Base-by-base conservation (phyloP, 2,329 filamentous ascomycete genomes). In the Penicillium oxalicum region DNA sequence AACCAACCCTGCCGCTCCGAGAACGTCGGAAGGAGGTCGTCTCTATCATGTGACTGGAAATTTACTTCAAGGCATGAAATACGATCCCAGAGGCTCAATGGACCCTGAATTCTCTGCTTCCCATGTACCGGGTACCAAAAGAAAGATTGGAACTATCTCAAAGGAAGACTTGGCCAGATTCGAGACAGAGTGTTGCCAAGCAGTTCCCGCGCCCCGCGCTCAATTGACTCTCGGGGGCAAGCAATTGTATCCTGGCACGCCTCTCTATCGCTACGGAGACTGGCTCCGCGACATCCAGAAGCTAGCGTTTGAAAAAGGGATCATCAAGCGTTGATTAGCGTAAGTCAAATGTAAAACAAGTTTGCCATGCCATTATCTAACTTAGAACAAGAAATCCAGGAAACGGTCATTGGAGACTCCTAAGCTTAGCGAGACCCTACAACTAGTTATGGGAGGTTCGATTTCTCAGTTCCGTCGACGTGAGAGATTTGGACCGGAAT, bases 251-350 rank as follows among this genome's bases (percentile, higher is more conserved):
- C 46, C 40, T 28, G 46, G 32, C 33, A 43, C 42, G 33, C 47
- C 34, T 27, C 47, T 49, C 29, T 40, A 45, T 44, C 25, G 40
- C 8, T 44, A 41, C 36, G 47, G 35, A 36, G 47, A 41, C 34
- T 49, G 47, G 47, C 41, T 45, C 12, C 47, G 41, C 18, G 36
- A 45, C 28, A 34, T 49, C 33, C 35, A 44, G 32, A 35, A 44
- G 34, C 24, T 44, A 35, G 40, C 34, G 24, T 36, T 49, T 37
- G 40, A 49, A 37, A 49, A 49, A 29, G 47, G 47, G 8, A 49
- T 49, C 29, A 11, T 37, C 35, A 37, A 18, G n/a, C 35, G 35
- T n/a, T 37, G 35, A 37, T 37, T 37, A 37, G 12, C 12, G 35
- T 37, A 37, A n/a, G 13, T 37, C 35, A 9, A 37, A 12, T 37